Base-by-base conservation (phyloP, 257 asterid genomes). In the Penstemon eatonii region DNA sequence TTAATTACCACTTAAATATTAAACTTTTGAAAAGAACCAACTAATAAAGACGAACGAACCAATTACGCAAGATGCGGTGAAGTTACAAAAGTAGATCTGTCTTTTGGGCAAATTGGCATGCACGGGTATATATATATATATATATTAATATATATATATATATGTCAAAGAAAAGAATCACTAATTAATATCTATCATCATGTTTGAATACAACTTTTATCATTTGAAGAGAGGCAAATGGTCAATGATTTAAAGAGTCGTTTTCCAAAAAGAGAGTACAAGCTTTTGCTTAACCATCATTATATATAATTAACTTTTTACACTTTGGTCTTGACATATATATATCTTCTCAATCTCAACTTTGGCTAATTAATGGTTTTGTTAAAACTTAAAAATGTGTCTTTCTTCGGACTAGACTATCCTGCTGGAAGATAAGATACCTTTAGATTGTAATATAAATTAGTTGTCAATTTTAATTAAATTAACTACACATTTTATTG, bases 241-340 rank as follows among this genome's bases (percentile, higher is more conserved):
- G 66, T 47, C 60, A 65, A 49, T 7, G 55, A 40, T 65, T 61
- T 47, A 13, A 9, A 63, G 18, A 59, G 61, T 60, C 38, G 15
- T 67, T 15, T 43, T 45, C 10, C 47, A 25, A 38, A 56, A 57
- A 57, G 65, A 51, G 71, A 44, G 51, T 9, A 52, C 65, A 52
- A 11, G 64, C 67, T 62, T 75, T 71, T 75, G 63, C 41, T 46
- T 65, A 56, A 65, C 59, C 59, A 79, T 69, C 66, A 68, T 76
- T 49, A 66, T 0, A 47, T 49, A 66, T 0, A 47, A 38, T 44
- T 38, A 68, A 72, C 68, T 56, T 41, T 70, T 51, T 37, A 60
- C 33, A 49, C 60, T 45, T 63, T 58, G 56, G 45, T 63, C 54
- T 63, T 45, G 39, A 70, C n/a, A 8, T 7, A 33, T 65, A 69